These are phyloP conservation scores for Edaphochlamys debaryana DNA, from an alignment of 139 green algal species.

Conservation along the genomic window DNA sequence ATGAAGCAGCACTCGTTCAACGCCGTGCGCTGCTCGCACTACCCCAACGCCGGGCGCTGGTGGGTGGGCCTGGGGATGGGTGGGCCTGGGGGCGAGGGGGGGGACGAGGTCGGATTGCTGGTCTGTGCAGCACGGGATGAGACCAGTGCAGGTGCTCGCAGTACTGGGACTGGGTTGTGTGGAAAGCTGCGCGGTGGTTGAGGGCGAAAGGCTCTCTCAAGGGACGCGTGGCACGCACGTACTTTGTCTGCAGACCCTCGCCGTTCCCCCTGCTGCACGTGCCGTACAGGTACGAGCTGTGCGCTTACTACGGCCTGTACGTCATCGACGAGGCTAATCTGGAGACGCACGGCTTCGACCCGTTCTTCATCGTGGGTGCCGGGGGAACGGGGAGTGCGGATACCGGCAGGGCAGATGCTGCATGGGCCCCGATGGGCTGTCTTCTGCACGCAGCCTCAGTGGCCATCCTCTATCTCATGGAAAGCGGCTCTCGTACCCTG, in stretches of 20 bases:
- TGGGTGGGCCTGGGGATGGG: constrained; percentile 36
- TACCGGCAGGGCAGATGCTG: not conserved
- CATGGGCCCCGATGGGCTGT: too few species aligned
- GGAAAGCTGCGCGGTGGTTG: too few species aligned
- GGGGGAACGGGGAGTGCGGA: not conserved
- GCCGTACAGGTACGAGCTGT: constrained; percentile 86
- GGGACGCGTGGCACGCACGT: too few species aligned
- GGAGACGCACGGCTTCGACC: constrained; percentile 98
- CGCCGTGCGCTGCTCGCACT: constrained; percentile 93
- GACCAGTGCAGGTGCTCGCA: not conserved
- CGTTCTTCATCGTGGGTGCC: constrained; percentile 54
- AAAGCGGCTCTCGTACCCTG: too few species aligned
- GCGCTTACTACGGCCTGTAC: constrained; percentile 88
- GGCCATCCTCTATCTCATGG: too few species aligned
- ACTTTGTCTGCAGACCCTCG: too few species aligned
- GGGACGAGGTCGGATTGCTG: too few species aligned
- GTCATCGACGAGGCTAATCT: constrained; percentile 97
- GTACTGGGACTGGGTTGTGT: not conserved
- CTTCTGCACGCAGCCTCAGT: too few species aligned
- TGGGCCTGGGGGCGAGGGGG: too few species aligned
- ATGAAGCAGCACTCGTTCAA: constrained; percentile 98
- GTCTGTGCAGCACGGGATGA: too few species aligned
- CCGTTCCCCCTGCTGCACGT: too few species aligned
- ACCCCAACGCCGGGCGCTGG: constrained; percentile 93
- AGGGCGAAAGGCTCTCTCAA: too few species aligned